Conservation (phyloP, 2,329 filamentous ascomycete species). For the Triangularia setosa region DNA sequence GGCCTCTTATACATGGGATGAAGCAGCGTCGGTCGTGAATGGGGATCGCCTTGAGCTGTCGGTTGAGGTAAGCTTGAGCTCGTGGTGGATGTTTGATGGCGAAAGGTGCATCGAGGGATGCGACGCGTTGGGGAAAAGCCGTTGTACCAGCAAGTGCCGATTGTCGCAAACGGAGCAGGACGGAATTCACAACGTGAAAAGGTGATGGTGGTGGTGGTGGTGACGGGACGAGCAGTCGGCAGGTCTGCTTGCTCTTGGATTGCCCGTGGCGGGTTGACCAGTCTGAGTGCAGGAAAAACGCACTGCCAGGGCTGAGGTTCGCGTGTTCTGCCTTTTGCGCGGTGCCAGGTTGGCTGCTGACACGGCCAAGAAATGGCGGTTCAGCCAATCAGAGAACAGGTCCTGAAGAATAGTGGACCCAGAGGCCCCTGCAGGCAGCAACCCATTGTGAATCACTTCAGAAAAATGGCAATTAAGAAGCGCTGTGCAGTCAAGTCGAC, state of each 20-base stretch:
- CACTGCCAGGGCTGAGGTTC: constrained; percentile 9
- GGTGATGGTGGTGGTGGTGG: background rate
- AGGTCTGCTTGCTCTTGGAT: constrained; percentile 1
- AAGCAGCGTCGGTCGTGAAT: background rate
- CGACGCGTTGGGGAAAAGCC: background rate
- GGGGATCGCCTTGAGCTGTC: background rate
- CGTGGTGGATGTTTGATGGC: background rate
- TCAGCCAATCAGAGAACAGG: constrained; percentile 15
- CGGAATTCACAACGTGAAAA: background rate
- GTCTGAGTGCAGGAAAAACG: constrained; percentile 1
- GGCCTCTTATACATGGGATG: background rate
- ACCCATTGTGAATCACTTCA: constrained; percentile 23
- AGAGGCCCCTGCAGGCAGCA: constrained; percentile 24
- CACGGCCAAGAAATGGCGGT: background rate
- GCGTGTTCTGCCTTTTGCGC: constrained; percentile 21
- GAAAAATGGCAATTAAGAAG: constrained; percentile 19
- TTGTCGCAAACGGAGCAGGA: background rate
- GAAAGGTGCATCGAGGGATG: background rate
- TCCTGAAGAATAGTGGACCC: constrained; percentile 3
- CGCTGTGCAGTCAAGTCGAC: constrained; percentile 8
- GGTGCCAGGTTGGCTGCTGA: constrained; percentile 17
- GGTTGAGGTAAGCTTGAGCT: background rate
- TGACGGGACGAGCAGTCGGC: constrained; percentile 1
- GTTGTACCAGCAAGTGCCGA: background rate
- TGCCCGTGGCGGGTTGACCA: background rate